Conservation (phyloP, 1,284 basidiomycete genomes). For the Neolentinus lepideus region DNA sequence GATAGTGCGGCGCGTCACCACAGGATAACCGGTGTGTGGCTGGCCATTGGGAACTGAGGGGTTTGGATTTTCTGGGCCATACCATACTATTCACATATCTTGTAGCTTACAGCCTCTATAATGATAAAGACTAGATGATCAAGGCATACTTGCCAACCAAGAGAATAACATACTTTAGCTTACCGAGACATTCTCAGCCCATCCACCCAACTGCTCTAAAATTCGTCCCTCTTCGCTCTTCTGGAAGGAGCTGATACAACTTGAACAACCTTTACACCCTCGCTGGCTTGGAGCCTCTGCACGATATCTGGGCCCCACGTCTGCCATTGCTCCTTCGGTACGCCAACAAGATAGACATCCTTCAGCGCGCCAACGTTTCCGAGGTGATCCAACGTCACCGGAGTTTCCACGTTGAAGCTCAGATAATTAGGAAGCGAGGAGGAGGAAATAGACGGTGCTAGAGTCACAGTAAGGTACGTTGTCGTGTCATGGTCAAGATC, state of each 20-base stretch:
- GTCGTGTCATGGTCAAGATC: background rate
- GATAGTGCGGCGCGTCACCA: no score
- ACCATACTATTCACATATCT: no score
- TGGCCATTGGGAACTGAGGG: no score
- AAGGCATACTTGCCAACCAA: background rate
- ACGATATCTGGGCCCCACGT: background rate
- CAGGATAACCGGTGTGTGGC: no score
- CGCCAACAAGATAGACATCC: background rate
- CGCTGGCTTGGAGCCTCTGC: background rate
- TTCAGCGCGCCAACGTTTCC: background rate
- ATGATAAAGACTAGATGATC: no score
- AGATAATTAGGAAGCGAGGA: background rate
- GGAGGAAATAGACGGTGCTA: background rate
- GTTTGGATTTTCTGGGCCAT: no score
- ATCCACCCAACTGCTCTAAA: background rate
- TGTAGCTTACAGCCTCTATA: no score
- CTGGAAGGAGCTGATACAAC: background rate
- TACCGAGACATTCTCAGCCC: background rate
- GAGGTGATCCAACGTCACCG: background rate
- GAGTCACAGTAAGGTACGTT: constrained; percentile 1
- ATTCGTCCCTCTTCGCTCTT: background rate
- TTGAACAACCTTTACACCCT: background rate
- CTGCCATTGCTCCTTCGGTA: constrained; percentile 1
- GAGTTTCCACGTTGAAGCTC: background rate
- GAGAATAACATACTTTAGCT: background rate